Conservation (phyloP, 768 basidiomycete species). For the Mycena latifolia region DNA sequence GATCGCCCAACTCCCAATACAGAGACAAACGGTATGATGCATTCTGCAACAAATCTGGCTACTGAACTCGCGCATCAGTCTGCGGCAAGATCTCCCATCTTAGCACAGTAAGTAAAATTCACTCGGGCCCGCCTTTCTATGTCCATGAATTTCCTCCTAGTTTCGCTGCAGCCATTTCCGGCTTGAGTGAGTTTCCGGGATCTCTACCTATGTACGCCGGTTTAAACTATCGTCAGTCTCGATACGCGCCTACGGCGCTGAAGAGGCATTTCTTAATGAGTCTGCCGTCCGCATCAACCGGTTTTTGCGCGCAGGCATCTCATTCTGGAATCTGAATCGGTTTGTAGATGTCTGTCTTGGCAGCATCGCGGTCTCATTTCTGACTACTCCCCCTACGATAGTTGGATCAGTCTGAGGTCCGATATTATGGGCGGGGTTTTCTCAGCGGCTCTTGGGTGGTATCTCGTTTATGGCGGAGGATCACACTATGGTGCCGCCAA, state of each 20-base stretch:
- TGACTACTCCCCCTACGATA: constrained; percentile 21
- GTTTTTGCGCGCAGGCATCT: constrained; percentile 55
- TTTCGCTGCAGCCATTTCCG: constrained; percentile 64
- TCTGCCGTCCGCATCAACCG: constrained; percentile 60
- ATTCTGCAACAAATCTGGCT: constrained; percentile 58
- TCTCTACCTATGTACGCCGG: not conserved
- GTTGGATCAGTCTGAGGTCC: constrained; percentile 55
- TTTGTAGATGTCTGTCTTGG: constrained; percentile 31
- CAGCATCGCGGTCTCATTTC: not conserved
- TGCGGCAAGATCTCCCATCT: constrained; percentile 32
- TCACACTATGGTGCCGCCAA: constrained; percentile 44
- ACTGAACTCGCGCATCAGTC: constrained; percentile 21
- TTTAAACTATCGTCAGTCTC: constrained; percentile 11
- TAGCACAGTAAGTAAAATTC: constrained; percentile 42
- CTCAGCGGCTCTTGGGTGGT: constrained; percentile 60
- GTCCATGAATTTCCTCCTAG: not conserved
- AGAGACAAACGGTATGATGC: constrained; percentile 67
- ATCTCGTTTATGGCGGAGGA: constrained; percentile 58
- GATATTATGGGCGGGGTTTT: constrained; percentile 58
- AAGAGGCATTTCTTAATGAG: constrained; percentile 55
- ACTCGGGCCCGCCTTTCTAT: not conserved
- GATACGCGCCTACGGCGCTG: constrained; percentile 70
- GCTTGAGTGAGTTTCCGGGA: constrained; percentile 44
- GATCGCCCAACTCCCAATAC: constrained; percentile 66
- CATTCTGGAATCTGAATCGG: constrained; percentile 64